Percentiles rank a stretch among this genome's conserved stretches.
phyloP scores from a whole-genome alignment of 257 asterid species.

The Fraxinus excelsior region DNA sequence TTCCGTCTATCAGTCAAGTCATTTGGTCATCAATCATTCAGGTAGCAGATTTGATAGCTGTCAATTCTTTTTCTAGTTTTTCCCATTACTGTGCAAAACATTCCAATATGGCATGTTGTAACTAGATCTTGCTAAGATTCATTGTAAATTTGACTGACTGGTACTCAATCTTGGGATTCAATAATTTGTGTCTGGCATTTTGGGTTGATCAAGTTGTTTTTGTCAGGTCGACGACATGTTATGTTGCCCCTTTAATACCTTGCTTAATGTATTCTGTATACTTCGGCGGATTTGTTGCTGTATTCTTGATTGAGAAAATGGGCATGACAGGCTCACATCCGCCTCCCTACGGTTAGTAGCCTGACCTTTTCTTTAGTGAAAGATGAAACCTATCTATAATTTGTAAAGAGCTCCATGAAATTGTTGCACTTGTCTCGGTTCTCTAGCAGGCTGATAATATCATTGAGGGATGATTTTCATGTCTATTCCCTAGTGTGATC shows the following conservation, averaged over 20 bases:
- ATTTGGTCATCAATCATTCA: conserved; percentile 69
- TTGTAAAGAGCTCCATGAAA: conserved; percentile 17
- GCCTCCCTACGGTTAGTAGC: conserved; percentile 85
- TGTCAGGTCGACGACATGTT: conserved; percentile 78
- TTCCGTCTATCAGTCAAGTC: conserved; percentile 56
- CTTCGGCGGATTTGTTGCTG: conserved; percentile 87
- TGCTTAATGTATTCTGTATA: conserved; percentile 71
- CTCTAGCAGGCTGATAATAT: not conserved
- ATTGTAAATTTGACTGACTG: conserved; percentile 1
- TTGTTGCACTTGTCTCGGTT: conserved; percentile 20
- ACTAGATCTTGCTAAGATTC: conserved; percentile 16
- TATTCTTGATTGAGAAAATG: conserved; percentile 93
- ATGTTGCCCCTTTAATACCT: conserved; percentile 77
- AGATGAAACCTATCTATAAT: not conserved
- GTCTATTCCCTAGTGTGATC: not conserved
- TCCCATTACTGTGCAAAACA: conserved; percentile 15
- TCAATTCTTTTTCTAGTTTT: conserved; percentile 13
- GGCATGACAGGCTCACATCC: conserved; percentile 95
- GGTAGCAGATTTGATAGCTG: conserved; percentile 47
- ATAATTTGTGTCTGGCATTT: conserved; percentile 17
- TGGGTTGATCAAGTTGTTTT: conserved; percentile 37
- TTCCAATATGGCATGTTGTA: not conserved
- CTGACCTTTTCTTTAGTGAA: conserved; percentile 19
- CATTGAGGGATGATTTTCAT: not conserved
- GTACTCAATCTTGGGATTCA: conserved; percentile 9